Conservation (phyloP, 2,329 filamentous ascomycete species). For the Oidium heveae region DNA sequence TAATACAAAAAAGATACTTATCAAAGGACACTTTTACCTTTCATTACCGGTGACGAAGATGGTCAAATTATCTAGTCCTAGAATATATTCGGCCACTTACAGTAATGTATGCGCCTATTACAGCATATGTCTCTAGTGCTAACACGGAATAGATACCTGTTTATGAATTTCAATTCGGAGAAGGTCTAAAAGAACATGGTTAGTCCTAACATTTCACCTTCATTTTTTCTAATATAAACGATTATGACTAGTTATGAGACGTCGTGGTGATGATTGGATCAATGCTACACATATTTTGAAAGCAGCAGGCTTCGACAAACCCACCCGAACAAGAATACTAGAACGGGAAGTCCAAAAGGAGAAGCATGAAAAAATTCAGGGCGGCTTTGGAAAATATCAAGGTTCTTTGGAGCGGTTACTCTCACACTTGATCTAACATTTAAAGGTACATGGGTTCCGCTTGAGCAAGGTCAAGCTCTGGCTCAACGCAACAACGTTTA, state of each 20-base stretch:
- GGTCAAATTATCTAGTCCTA: constrained; percentile 12
- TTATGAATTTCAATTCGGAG: constrained; percentile 72
- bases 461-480: constrained; percentile 54
- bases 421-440: constrained; percentile 4
- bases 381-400: constrained; percentile 96
- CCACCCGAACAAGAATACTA: constrained; percentile 76
- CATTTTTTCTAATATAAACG: constrained; percentile 1
- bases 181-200: constrained; percentile 53
- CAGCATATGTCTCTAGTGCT: background rate
- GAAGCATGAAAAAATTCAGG: constrained; percentile 90
- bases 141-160: constrained; percentile 48
- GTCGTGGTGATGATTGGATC: constrained; percentile 85
- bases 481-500: constrained; percentile 72
- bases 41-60: constrained; percentile 3
- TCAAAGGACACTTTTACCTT: no score
- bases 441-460: constrained; percentile 81
- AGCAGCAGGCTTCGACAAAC: constrained; percentile 91
- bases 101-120: constrained; percentile 28
- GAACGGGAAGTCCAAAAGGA: constrained; percentile 95
- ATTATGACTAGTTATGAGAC: constrained; percentile 48
- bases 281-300: constrained; percentile 99
- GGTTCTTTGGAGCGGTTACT: constrained; percentile 22
- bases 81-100: constrained; percentile 42
- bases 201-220: background rate
- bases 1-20: no score